A percentile compares a stretch with the other conserved stretches of the same genome.
phyloP scores from a whole-genome alignment of 768 basidiomycete genomes.

The Phylloporus rhodoxanthus region DNA sequence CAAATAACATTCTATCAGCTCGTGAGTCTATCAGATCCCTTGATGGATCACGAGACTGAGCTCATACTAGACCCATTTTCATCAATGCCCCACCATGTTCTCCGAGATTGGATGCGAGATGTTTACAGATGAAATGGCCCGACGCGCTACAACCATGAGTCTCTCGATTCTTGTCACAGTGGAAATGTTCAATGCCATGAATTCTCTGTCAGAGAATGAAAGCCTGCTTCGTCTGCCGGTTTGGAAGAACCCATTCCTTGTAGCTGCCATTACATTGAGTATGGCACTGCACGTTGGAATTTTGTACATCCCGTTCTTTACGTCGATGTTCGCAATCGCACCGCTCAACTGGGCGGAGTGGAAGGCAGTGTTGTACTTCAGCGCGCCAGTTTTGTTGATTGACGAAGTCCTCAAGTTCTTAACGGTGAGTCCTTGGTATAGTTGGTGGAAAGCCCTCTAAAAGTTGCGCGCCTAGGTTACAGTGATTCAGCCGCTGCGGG shows the following conservation, averaged over 20 bases:
- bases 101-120: slow-evolving; percentile 92
- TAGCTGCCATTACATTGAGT: slow-evolving; percentile 81
- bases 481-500: slow-evolving; percentile 53
- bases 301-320: slow-evolving; percentile 95
- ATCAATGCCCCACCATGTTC: slow-evolving; percentile 78
- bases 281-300: slow-evolving; percentile 94
- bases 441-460: slow-evolving; percentile 1
- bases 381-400: slow-evolving; percentile 80
- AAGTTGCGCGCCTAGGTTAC: slow-evolving; percentile 35
- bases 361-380: slow-evolving; percentile 86
- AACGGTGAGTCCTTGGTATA: slow-evolving; percentile 44
- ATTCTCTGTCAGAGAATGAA: slow-evolving; percentile 97
- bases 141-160: slow-evolving; percentile 90
- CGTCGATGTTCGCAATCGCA: slow-evolving; percentile 82
- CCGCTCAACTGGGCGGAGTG: slow-evolving; percentile 94
- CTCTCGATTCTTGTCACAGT: slow-evolving; percentile 93
- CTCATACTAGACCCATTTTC: slow-evolving; percentile 79
- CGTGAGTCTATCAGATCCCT: slow-evolving; percentile 44
- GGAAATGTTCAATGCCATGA: slow-evolving; percentile 98
- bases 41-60: slow-evolving; percentile 4
- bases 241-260: slow-evolving; percentile 93
- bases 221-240: slow-evolving; percentile 81
- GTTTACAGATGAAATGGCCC: slow-evolving; percentile 85
- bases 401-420: slow-evolving; percentile 88
- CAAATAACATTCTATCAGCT: slow-evolving; percentile 92